These are phyloP conservation scores for Ballota nigra DNA, from an alignment of 257 asterid genomes.

Conservation along the genomic window DNA sequence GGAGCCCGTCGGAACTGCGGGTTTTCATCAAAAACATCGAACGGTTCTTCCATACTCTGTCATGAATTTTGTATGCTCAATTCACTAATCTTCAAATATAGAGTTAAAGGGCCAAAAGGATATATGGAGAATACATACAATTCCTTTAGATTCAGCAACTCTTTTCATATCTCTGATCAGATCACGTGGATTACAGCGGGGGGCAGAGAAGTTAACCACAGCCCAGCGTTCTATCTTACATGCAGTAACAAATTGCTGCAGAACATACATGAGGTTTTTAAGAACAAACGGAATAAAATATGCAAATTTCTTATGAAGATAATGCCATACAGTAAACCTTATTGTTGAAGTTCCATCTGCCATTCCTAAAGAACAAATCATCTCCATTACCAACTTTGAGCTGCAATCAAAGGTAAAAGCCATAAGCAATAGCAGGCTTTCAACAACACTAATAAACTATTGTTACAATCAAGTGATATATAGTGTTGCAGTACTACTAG, in stretches of 20 bases:
- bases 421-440: conserved; percentile 7
- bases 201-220: conserved; percentile 71
- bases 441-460: neutral
- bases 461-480: neutral
- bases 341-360: conserved; percentile 86
- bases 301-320: conserved; percentile 23
- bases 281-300: conserved; percentile 7
- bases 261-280: neutral
- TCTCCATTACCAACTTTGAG: conserved; percentile 80
- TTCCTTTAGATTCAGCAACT: conserved; percentile 71
- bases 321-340: conserved; percentile 45
- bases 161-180: conserved; percentile 60
- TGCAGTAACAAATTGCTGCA: conserved; percentile 62
- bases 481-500: neutral
- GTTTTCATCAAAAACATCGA: conserved; percentile 60
- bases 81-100: neutral
- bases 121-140: conserved; percentile 43
- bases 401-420: conserved; percentile 39
- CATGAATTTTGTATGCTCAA: neutral
- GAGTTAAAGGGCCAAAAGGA: neutral
- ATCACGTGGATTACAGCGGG: conserved; percentile 52
- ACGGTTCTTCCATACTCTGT: conserved; percentile 59
- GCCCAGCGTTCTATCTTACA: conserved; percentile 79
- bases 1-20: conserved; percentile 65
- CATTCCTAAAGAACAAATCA: conserved; percentile 70